Evolutionary conservation across 202 grass and related monocot species (phyloP), one percentile per base, ranked within the genome.

Genomic region (Brachypodium distachyon): DNA sequence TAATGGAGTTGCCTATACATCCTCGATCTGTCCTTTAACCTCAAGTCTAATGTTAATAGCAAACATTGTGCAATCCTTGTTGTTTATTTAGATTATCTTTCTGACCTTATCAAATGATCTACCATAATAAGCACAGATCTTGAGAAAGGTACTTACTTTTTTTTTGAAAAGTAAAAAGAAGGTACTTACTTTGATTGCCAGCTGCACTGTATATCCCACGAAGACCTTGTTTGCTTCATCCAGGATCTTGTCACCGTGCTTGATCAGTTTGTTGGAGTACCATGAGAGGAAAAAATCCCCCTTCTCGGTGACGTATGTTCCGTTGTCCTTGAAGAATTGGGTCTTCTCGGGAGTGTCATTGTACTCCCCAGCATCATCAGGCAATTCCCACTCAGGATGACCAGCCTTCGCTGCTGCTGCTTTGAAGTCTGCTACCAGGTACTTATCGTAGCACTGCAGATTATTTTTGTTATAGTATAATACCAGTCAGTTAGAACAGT

Each of bases 251-350:
- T 94, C 95, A 23, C 79, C 91, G 3, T 97, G 95, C 39, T 88
- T 65, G 81, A 97, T 94, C 39, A 97, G 84, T 69, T 90, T 94
- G 91, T 86, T 94, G 10, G 91, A 94, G 79, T 97, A 97, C 95
- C 95, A 97, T 67, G 86, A 85, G 43, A 97, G 89, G 64, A 97
- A 97, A 63, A 97, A 97, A 6, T 78, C 86, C 26, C 94, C 91
- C 80, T 90, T 77, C 62, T 92, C 64, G 1, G 69, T 90, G 38
- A 82, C 16, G 71, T 94, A 97, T 42, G 87, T 86, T 64, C 95
- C 95, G 9, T 87, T 87, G 26, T 88, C 73, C 21, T 64, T 42
- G 21, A 97, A 94, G 57, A 97, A 97, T 29, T 64, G 56, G 3
- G 91, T 92, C 19, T 77, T 70, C 67, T 92, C 82, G 0, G 95